Percentiles rank a stretch among this genome's conserved stretches.
Conservation (phyloP, 768 basidiomycete species). For the Serendipita vermifera region DNA sequence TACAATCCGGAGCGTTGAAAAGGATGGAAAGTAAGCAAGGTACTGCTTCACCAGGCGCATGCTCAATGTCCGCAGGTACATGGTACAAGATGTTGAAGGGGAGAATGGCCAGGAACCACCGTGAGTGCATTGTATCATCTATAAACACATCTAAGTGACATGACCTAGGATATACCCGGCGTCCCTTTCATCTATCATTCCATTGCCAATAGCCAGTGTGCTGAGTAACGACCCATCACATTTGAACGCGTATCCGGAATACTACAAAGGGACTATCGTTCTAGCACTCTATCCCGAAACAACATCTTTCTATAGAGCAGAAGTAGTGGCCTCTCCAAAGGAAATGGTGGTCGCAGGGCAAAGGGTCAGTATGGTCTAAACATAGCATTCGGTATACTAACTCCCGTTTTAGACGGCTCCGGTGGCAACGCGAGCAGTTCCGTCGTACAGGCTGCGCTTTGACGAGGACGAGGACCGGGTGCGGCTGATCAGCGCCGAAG, state of each 20-base stretch:
- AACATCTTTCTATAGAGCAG: conserved; percentile 80
- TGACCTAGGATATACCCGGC: conserved; percentile 49
- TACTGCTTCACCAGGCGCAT: background rate
- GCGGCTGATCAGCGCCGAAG: conserved; percentile 59
- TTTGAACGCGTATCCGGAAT: conserved; percentile 57
- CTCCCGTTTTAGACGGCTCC: background rate
- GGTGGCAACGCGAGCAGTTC: conserved; percentile 35
- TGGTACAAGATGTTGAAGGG: conserved; percentile 75
- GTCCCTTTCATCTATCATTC: conserved; percentile 57
- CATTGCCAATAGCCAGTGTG: conserved; percentile 62
- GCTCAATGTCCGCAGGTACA: conserved; percentile 43
- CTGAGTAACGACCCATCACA: conserved; percentile 46
- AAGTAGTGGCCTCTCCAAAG: conserved; percentile 57
- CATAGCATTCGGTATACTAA: conserved; percentile 13
- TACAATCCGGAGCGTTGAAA: conserved; percentile 5
- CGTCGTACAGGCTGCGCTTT: conserved; percentile 67
- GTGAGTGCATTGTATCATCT: background rate
- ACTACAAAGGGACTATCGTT: conserved; percentile 55
- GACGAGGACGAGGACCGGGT: conserved; percentile 83
- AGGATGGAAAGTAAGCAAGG: background rate
- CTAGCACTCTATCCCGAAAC: conserved; percentile 87
- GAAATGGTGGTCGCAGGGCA: conserved; percentile 25
- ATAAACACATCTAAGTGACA: conserved; percentile 8
- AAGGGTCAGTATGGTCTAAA: conserved; percentile 29
- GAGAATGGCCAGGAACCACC: conserved; percentile 42